Percentiles rank a stretch among this genome's conserved stretches.
phyloP scores from a whole-genome alignment of 2,329 filamentous ascomycete species.

The Neoarthrinium moseri region DNA sequence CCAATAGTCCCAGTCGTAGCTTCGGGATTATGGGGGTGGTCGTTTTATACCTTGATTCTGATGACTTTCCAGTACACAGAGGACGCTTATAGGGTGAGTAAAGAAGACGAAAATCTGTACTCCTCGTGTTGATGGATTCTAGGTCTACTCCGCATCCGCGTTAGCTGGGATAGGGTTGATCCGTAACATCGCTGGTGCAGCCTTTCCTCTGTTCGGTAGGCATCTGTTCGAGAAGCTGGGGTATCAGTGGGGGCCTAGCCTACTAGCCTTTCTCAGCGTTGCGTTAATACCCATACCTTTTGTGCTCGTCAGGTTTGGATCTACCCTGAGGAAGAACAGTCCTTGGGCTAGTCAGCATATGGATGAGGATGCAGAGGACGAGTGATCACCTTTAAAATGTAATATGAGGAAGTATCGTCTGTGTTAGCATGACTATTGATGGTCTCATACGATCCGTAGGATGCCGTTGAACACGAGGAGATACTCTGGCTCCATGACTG shows the following conservation, averaged over 20 bases:
- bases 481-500: no score
- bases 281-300: constrained; percentile 32
- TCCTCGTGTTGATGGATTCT: background rate
- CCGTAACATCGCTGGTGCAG: constrained; percentile 35
- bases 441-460: no score
- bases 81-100: constrained; percentile 37
- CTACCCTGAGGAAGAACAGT: constrained; percentile 21
- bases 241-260: constrained; percentile 33
- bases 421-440: no score
- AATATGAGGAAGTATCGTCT: no score
- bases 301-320: constrained; percentile 22
- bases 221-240: constrained; percentile 32
- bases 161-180: constrained; percentile 39
- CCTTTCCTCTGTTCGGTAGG: constrained; percentile 35
- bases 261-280: constrained; percentile 32
- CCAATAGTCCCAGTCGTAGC: constrained; percentile 48
- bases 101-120: no score
- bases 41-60: constrained; percentile 48
- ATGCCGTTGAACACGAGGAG: no score
- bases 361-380: constrained; percentile 12
- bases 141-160: constrained; percentile 37
- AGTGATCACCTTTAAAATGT: no score
- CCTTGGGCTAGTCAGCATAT: constrained; percentile 25
- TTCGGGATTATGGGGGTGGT: constrained; percentile 47
- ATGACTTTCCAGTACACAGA: constrained; percentile 48